Evolutionary conservation across 768 basidiomycete genomes (phyloP), one percentile per base, ranked within the genome.

Genomic region (Termitomyces sp.): DNA sequence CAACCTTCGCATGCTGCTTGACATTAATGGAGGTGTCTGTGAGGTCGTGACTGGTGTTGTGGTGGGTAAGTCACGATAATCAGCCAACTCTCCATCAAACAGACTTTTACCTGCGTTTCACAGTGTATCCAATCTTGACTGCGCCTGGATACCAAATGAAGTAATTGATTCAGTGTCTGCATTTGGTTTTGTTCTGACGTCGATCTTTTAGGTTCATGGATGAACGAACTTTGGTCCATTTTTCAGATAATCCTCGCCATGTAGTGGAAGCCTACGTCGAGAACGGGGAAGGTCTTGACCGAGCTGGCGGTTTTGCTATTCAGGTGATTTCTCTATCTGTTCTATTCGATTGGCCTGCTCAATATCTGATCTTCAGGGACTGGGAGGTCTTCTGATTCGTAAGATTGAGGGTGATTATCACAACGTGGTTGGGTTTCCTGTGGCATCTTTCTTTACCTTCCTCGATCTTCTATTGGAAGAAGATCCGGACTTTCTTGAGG

Each of bases 301-400:
- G 94, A 20, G 96, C 96, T 0, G 96, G 96, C 3, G 96, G 96
- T 0, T 98, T 98, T 71, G 94, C 94, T 2, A 86, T 94, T 44
- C 96, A 98, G 81, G 94, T 93, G 64, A 51, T 78, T 67, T 20
- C 48, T 28, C 28, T 22, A 9, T 33, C 50, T 18, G 16, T 22
- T 38, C 46, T 46, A 20, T 24, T 32, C 40, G 55, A 59, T 9
- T 42, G 4, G 55, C 15, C 40, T 44, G 35, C 33, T 45, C 6
- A 36, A 46, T 1, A 7, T 36, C 12, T n/a, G 20, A 36, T 28
- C 36, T 18, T 59, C 58, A 93, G 90, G 93, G 94, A 1, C 76
- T 90, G 2, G 96, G 96, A 0, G 90, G 89, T 3, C 60, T 94
- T 49, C 78, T 98, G 44, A 76, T 98, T 57, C 82, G 91, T 55